phyloP scores from a whole-genome alignment of 257 asterid genomes.

The Ocimum tenuiflorum region DNA sequence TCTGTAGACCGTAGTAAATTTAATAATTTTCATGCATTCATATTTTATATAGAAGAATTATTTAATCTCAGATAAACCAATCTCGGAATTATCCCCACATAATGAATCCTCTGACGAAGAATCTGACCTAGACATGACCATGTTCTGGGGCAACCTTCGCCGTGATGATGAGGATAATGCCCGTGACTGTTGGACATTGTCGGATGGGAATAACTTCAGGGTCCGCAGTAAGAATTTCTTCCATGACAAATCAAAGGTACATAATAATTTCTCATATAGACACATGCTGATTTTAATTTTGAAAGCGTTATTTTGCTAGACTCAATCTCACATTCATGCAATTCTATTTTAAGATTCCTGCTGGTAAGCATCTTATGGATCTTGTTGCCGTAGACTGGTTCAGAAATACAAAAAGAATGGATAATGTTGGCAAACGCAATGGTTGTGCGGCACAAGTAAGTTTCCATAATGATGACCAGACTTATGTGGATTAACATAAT shows the following conservation, averaged over 20 bases:
- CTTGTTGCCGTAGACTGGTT: conserved; percentile 97
- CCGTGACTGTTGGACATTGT: conserved; percentile 80
- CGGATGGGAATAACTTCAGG: conserved; percentile 84
- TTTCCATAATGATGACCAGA: background rate
- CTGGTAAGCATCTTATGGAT: conserved; percentile 86
- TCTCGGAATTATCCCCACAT: conserved; percentile 10
- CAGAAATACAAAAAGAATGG: conserved; percentile 79
- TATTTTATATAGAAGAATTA: background rate
- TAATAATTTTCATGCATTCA: conserved; percentile 14
- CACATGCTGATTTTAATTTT: background rate
- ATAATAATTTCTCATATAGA: background rate
- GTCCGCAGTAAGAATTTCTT: conserved; percentile 76
- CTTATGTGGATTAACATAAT: too few relatives aligned
- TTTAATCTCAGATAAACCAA: conserved; percentile 3
- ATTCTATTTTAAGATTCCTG: conserved; percentile 49
- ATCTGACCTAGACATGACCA: conserved; percentile 62
- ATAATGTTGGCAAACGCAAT: conserved; percentile 72
- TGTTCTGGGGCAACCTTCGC: conserved; percentile 79
- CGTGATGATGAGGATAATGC: conserved; percentile 62
- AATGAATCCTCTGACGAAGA: conserved; percentile 58
- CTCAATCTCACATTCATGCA: conserved; percentile 17
- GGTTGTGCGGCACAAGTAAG: conserved; percentile 97
- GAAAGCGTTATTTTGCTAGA: background rate
- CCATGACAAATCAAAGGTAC: conserved; percentile 77
- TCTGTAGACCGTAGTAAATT: conserved; percentile 22